Conservation (phyloP, 352 stramenopile species). For the Aphanomyces invadans region DNA sequence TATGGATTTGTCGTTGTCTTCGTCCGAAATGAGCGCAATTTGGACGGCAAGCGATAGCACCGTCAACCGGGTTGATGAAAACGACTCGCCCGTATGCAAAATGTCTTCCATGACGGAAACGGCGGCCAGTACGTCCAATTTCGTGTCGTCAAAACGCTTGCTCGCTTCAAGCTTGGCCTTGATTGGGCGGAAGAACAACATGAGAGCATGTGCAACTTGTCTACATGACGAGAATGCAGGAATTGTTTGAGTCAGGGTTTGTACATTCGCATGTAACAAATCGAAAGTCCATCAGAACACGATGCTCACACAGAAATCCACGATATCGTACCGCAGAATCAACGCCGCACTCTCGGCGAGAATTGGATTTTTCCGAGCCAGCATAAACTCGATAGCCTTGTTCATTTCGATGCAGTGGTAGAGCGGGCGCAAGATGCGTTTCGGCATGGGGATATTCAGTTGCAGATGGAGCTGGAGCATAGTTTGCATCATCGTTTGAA, state of each 20-base stretch:
- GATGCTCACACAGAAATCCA: neutral
- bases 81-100: slow-evolving; percentile 41
- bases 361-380: slow-evolving; percentile 79
- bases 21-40: slow-evolving; percentile 19
- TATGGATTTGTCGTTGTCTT: neutral
- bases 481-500: slow-evolving; percentile 87
- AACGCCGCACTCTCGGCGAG: slow-evolving; percentile 65
- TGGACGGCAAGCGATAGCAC: slow-evolving; percentile 16
- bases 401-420: slow-evolving; percentile 87
- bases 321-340: slow-evolving; percentile 35
- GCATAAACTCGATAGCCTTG: slow-evolving; percentile 91
- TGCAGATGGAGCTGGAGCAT: slow-evolving; percentile 85
- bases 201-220: slow-evolving; percentile 72
- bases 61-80: slow-evolving; percentile 21
- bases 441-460: slow-evolving; percentile 80
- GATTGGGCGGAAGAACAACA: slow-evolving; percentile 69
- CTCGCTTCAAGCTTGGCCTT: slow-evolving; percentile 78
- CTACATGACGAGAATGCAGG: slow-evolving; percentile 6
- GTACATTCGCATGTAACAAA: neutral
- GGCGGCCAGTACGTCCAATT: slow-evolving; percentile 72
- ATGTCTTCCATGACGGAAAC: slow-evolving; percentile 83
- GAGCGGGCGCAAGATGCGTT: slow-evolving; percentile 70
- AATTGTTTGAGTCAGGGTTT: too few relatives aligned
- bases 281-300: neutral
- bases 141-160: slow-evolving; percentile 83